Evolutionary conservation across 2,329 filamentous ascomycete genomes (phyloP).

Genomic region (Scorias spongiosa): DNA sequence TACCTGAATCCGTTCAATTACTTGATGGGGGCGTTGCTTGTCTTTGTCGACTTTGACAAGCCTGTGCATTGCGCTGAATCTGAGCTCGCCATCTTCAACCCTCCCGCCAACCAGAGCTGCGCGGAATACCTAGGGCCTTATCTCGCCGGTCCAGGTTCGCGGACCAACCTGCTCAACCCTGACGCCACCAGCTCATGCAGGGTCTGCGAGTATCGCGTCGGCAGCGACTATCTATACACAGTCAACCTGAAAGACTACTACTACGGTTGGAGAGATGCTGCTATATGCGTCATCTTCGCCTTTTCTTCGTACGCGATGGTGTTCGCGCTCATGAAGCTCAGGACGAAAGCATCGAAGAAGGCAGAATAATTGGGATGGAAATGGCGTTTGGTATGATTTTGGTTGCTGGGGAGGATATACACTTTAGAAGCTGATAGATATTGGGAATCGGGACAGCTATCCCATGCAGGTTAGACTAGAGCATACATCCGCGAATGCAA

Average conservation of each 20-base stretch:
- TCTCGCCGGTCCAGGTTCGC: constrained; percentile 39
- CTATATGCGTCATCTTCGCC: constrained; percentile 41
- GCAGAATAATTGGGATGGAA: constrained; percentile 14
- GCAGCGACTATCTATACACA: constrained; percentile 39
- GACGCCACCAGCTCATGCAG: constrained; percentile 39
- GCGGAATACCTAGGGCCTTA: constrained; percentile 46
- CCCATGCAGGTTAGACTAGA: too few relatives aligned
- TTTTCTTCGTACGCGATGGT: constrained; percentile 35
- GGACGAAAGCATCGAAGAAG: constrained; percentile 27
- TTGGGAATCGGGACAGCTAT: too few relatives aligned
- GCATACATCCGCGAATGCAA: too few relatives aligned
- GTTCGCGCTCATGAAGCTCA: constrained; percentile 27
- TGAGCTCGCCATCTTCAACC: constrained; percentile 55
- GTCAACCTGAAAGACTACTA: constrained; percentile 27
- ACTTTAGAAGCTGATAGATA: too few relatives aligned
- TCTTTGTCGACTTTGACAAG: constrained; percentile 60
- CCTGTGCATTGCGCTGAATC: constrained; percentile 42
- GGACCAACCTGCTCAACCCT: constrained; percentile 42
- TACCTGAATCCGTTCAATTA: constrained; percentile 67
- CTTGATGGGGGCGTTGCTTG: constrained; percentile 58
- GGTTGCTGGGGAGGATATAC: too few relatives aligned
- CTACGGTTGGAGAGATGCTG: constrained; percentile 52
- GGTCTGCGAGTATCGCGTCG: constrained; percentile 41
- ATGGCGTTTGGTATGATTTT: too few relatives aligned
- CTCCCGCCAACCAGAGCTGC: constrained; percentile 52